These are phyloP conservation scores for Claviceps quebecensis DNA, from an alignment of 2,329 filamentous ascomycete genomes.

Conservation along the genomic window DNA sequence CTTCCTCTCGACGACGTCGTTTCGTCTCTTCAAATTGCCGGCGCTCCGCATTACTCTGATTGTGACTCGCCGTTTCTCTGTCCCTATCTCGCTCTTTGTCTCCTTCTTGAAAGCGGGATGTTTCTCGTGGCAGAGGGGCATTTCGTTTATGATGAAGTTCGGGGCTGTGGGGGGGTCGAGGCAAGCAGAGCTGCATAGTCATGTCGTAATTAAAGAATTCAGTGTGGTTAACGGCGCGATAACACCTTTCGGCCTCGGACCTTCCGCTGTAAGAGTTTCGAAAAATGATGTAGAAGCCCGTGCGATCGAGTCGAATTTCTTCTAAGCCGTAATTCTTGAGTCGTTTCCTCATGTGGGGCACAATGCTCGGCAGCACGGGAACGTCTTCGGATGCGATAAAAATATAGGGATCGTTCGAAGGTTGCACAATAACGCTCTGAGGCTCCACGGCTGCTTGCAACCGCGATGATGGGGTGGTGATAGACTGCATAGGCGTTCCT, in stretches of 20 bases:
- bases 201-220: conserved; percentile 84
- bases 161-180: conserved; percentile 12
- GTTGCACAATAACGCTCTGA: conserved; percentile 50
- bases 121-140: conserved; percentile 21
- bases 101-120: neutral
- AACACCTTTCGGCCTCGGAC: conserved; percentile 69
- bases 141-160: conserved; percentile 19
- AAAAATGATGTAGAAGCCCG: conserved; percentile 88
- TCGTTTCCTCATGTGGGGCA: conserved; percentile 80
- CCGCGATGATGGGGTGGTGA: conserved; percentile 11
- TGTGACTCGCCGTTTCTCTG: conserved; percentile 2
- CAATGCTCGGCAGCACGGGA: conserved; percentile 70
- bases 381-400: conserved; percentile 81
- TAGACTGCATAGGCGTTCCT: conserved; percentile 17
- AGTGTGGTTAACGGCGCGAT: conserved; percentile 61
- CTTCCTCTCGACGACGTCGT: conserved; percentile 55
- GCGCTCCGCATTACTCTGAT: conserved; percentile 12
- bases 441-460: conserved; percentile 44
- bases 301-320: conserved; percentile 68
- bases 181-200: conserved; percentile 64
- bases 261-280: conserved; percentile 63
- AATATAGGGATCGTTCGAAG: conserved; percentile 73
- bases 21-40: conserved; percentile 52
- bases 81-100: conserved; percentile 2
- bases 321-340: conserved; percentile 72